Evolutionary conservation across 495 filamentous ascomycete genomes (phyloP).

Genomic region (Xylaria nigripes): DNA sequence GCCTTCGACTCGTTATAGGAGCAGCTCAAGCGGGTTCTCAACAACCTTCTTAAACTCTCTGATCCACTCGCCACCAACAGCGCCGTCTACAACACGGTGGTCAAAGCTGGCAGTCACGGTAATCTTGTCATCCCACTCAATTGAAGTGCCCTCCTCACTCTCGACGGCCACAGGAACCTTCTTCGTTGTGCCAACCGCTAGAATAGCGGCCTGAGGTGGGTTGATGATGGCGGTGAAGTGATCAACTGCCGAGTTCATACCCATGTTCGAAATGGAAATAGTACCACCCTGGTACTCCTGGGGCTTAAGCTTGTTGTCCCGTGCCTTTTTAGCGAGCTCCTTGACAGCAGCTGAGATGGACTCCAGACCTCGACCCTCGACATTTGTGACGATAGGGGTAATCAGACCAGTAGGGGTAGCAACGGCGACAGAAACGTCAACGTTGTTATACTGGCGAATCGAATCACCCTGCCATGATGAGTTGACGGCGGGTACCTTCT

Average conservation of each 20-base stretch:
- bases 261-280: slow-evolving; percentile 99
- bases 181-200: slow-evolving; percentile 87
- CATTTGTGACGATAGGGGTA: slow-evolving; percentile 91
- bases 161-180: slow-evolving; percentile 89
- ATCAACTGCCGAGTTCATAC: slow-evolving; percentile 95
- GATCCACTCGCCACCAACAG: slow-evolving; percentile 96
- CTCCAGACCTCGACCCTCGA: slow-evolving; percentile 73
- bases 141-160: slow-evolving; percentile 66
- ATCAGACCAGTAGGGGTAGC: slow-evolving; percentile 91
- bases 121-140: slow-evolving; percentile 97
- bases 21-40: slow-evolving; percentile 90
- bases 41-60: slow-evolving; percentile 93
- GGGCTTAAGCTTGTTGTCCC: slow-evolving; percentile 97
- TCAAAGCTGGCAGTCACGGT: slow-evolving; percentile 91
- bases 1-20: slow-evolving; percentile 52
- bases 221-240: slow-evolving; percentile 99
- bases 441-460: slow-evolving; percentile 85
- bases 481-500: slow-evolving; percentile 93
- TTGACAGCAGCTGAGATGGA: slow-evolving; percentile 84
- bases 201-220: slow-evolving; percentile 91
- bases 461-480: slow-evolving; percentile 85
- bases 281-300: slow-evolving; percentile 99
- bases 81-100: slow-evolving; percentile 84
- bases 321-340: slow-evolving; percentile 90
- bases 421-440: slow-evolving; percentile 90